Base-by-base conservation (phyloP, 2,329 filamentous ascomycete genomes). In the Ophiostoma ips region DNA sequence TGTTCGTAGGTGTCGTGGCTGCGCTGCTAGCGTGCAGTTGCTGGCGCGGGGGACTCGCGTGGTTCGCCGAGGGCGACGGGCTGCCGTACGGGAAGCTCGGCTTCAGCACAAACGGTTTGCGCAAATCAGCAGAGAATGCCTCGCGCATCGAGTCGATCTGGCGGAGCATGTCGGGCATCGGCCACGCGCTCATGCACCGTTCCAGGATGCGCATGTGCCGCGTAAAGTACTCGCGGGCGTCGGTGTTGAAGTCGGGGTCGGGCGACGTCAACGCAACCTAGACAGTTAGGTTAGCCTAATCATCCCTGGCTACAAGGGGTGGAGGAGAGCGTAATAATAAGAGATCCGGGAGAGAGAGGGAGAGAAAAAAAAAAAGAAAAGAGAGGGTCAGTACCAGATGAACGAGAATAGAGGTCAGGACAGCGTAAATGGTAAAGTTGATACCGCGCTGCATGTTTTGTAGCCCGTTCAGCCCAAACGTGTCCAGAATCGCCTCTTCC, bases 161-260 rank as follows among this genome's bases (percentile, higher is more conserved):
- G 49, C 81, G 82, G 62, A 94, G 83, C 67, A 95, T 84, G 59
- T 95, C 89, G 2, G 85, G 83, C 76, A 94, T 87, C 2, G 87
- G 84, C 84, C 87, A 94, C 5, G 81, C 80, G 9, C 76, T 73
- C 61, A 87, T 85, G 58, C 88, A 92, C 56, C 80, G 82, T 64
- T 96, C 90, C 52, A 96, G 71, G 35, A 96, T 83, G 50, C 89
- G 81, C 90, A 96, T 95, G 59, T 95, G 89, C 45, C 90, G 77
- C 2, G 87, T 84, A 60, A 96, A 96, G 62, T 84, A 96, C 54
- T 90, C 84, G 31, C 86, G 77, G 6, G 90, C 87, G 63, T 95
- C 87, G 0, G 74, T 71, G 61, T 92, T 89, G 51, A 95, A 76
- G 36, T 92, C 85, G 1, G 87, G 85, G 62, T 96, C 89, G 16